Base-by-base conservation (phyloP, 2,329 filamentous ascomycete species). In the Allantophomopsis cytisporea region DNA sequence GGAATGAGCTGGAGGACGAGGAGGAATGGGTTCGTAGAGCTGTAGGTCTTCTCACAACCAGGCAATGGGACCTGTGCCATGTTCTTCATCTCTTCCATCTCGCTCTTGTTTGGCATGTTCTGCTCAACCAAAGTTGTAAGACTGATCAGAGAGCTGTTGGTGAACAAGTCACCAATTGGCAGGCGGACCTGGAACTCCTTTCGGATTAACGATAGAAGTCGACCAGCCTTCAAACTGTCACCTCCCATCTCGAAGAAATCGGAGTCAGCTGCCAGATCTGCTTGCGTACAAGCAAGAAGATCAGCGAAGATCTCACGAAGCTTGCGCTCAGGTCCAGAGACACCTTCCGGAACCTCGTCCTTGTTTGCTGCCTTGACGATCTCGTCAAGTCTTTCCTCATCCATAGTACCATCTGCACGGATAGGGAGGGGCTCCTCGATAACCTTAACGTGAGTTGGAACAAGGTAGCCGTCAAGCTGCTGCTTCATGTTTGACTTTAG, bases 221-320 rank as follows among this genome's bases (percentile, higher is more conserved):
- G 60, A 2, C 71, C 71, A 23, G 71, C 71, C 15, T 60, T 60
- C 36, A 76, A 58, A 30, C 68, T 72, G 47, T 74, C 69, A 14
- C 71, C 69, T 5, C 69, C 69, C 13, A 71, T 57, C 11, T 59
- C 57, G 46, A 72, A 72, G 47, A 73, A 72, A 48, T 71, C 66
- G 0, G 64, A 62, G 2, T 60, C 50, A 0, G 49, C 43, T 1
- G 55, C 48, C 11, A 72, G 54, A 36, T 18, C 35, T 17, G 15
- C n/a, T 7, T 18, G 18, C 11, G 35, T 14, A 12, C 35, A 36
- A 8, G 35, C 14, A 8, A 36, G 55, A 3, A 69, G 57, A 2
- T 60, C 50, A 7, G 66, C 63, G 39, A 71, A 71, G 2, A 63
- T 53, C 10, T 59, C 58, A 7, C 59, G 55, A 2, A 71, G 59